These are phyloP conservation scores for Tricholoma furcatifolium DNA, from an alignment of 768 basidiomycete genomes.

Conservation along the genomic window DNA sequence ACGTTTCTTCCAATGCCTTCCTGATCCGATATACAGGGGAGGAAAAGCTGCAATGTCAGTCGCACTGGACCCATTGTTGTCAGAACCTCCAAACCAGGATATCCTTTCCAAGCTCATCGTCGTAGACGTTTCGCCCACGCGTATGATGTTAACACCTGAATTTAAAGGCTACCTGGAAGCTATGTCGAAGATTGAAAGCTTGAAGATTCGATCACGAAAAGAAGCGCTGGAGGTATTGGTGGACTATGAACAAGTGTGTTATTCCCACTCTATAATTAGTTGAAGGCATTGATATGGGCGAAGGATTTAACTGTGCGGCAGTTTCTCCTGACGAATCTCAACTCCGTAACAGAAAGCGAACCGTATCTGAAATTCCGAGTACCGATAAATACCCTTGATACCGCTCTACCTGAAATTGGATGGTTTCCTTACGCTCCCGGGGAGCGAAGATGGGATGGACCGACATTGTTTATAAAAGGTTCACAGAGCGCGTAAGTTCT, in stretches of 20 bases:
- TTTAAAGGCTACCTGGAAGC: slow-evolving; percentile 62
- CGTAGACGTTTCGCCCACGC: slow-evolving; percentile 75
- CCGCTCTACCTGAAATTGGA: slow-evolving; percentile 63
- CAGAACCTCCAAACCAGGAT: slow-evolving; percentile 23
- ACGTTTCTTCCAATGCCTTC: background rate
- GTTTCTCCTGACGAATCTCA: slow-evolving; percentile 81
- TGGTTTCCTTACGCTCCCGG: slow-evolving; percentile 70
- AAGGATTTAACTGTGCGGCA: slow-evolving; percentile 69
- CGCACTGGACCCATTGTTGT: slow-evolving; percentile 45
- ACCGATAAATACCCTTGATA: slow-evolving; percentile 61
- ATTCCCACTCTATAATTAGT: background rate
- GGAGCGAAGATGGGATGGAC: slow-evolving; percentile 48
- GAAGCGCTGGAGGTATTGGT: slow-evolving; percentile 65
- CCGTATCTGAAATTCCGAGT: slow-evolving; percentile 59
- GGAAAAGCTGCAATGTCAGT: slow-evolving; percentile 77
- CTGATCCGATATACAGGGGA: slow-evolving; percentile 48
- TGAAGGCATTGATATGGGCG: background rate
- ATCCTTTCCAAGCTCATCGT: slow-evolving; percentile 58
- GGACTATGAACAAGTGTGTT: slow-evolving; percentile 57
- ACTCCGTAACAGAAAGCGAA: slow-evolving; percentile 26
- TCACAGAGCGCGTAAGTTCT: slow-evolving; percentile 60
- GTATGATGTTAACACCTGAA: slow-evolving; percentile 52
- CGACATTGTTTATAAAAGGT: slow-evolving; percentile 74
- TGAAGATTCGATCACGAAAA: slow-evolving; percentile 51
- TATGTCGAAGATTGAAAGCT: slow-evolving; percentile 66